phyloP scores from a whole-genome alignment of 257 asterid genomes.

The Solanum chmielewskii region DNA sequence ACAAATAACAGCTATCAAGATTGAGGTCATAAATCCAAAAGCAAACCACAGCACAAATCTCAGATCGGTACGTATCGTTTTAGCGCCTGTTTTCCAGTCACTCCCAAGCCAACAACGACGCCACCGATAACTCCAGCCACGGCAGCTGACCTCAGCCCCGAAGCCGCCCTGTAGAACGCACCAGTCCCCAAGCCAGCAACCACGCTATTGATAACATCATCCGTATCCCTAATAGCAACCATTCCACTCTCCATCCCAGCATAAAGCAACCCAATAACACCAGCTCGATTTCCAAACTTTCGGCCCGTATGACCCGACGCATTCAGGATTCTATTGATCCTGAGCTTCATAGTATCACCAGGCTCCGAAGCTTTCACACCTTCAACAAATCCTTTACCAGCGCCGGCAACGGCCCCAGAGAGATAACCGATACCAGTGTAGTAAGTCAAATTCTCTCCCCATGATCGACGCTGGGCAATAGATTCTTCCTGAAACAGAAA shows the following conservation, averaged over 20 bases:
- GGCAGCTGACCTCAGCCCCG: constrained; percentile 40
- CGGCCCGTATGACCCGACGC: constrained; percentile 80
- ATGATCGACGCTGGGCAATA: constrained; percentile 66
- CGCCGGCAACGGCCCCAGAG: constrained; percentile 63
- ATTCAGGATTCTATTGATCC: constrained; percentile 62
- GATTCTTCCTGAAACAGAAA: constrained; percentile 81
- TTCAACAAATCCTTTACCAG: constrained; percentile 46
- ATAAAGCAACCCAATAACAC: constrained; percentile 65
- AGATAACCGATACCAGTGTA: constrained; percentile 83
- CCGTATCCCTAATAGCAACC: constrained; percentile 33
- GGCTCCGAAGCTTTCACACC: constrained; percentile 65
- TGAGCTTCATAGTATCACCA: constrained; percentile 69
- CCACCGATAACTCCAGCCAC: constrained; percentile 47
- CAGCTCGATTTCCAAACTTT: constrained; percentile 66
- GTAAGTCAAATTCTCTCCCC: constrained; percentile 91
- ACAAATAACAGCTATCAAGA: constrained; percentile 4
- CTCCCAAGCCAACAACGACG: constrained; percentile 30
- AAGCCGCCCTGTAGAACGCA: constrained; percentile 37
- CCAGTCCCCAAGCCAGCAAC: constrained; percentile 44
- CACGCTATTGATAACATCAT: constrained; percentile 31
- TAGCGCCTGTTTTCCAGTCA: constrained; percentile 31
- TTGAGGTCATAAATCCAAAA: not conserved
- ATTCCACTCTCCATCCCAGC: constrained; percentile 89
- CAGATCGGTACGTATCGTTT: constrained; percentile 42
- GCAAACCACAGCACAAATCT: not conserved